Evolutionary conservation across 352 stramenopile genomes (phyloP).

Genomic region (Phytophthora fragariae): DNA sequence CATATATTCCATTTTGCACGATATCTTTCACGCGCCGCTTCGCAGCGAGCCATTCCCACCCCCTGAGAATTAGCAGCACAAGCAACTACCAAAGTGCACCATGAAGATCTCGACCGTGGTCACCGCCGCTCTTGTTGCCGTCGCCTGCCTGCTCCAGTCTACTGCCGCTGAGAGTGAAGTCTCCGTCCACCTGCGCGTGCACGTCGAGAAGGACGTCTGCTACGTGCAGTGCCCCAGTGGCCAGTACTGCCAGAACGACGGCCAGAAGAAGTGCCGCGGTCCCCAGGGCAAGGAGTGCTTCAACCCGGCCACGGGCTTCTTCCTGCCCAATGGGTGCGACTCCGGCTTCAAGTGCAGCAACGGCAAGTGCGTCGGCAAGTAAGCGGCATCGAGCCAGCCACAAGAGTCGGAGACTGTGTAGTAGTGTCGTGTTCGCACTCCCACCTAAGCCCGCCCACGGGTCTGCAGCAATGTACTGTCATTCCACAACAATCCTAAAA

Average conservation of each 20-base stretch:
- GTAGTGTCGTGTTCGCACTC: not conserved
- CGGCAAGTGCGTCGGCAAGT: conserved; percentile 38
- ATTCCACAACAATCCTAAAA: not conserved
- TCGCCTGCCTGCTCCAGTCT: no score
- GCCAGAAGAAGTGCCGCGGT: conserved; percentile 22
- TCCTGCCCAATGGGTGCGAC: conserved; percentile 4
- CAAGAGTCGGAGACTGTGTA: not conserved
- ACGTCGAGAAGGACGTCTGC: conserved; percentile 23
- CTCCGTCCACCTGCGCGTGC: conserved; percentile 7
- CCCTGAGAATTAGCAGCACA: no score
- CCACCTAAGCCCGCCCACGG: no score
- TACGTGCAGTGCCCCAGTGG: conserved; percentile 33
- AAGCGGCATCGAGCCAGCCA: not conserved
- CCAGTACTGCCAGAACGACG: conserved; percentile 35
- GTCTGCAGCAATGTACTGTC: not conserved
- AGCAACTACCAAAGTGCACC: no score
- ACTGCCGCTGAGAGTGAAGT: no score
- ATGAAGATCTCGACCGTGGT: no score
- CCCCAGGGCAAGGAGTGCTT: conserved; percentile 33
- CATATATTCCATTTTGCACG: no score
- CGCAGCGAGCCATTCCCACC: no score
- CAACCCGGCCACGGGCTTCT: conserved; percentile 39
- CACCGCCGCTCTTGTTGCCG: no score
- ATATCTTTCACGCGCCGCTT: no score
- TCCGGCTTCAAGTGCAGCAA: conserved; percentile 41